Conservation (phyloP, 805 yeast species). For the Clavispora asparagi region DNA sequence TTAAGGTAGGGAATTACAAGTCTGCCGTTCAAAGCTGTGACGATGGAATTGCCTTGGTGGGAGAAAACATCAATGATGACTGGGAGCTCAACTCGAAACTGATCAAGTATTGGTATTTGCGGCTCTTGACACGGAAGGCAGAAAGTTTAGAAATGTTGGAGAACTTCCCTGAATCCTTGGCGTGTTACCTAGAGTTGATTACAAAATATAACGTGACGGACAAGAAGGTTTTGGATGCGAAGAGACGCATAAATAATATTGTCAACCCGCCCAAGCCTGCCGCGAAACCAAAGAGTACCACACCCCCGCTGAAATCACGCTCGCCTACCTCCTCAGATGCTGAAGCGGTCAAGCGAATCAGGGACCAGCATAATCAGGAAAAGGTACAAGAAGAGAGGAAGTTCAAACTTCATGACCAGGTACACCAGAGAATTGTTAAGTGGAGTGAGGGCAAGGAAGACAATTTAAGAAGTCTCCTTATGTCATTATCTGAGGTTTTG, state of each 20-base stretch:
- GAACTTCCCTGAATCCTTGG: constrained; percentile 57
- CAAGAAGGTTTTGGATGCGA: constrained; percentile 69
- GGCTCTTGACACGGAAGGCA: constrained; percentile 65
- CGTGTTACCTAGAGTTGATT: constrained; percentile 55
- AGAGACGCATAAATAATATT: constrained; percentile 66
- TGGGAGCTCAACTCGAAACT: constrained; percentile 44
- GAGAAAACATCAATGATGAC: constrained; percentile 21
- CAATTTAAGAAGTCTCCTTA: constrained; percentile 71
- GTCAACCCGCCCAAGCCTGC: constrained; percentile 48
- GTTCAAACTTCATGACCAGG: constrained; percentile 57
- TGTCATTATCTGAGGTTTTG: constrained; percentile 62
- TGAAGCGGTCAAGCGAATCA: constrained; percentile 23
- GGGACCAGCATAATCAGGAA: constrained; percentile 27
- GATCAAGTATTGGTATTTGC: constrained; percentile 68
- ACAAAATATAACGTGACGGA: constrained; percentile 59
- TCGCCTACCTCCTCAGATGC: background rate
- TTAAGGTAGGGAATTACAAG: constrained; percentile 67
- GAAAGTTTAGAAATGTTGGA: constrained; percentile 83
- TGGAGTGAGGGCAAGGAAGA: constrained; percentile 80
- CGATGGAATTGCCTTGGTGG: constrained; percentile 39
- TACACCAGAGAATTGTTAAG: constrained; percentile 44
- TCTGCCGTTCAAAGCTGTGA: constrained; percentile 43
- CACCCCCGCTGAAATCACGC: background rate
- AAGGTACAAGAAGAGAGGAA: constrained; percentile 21
- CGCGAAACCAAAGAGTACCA: constrained; percentile 1